phyloP scores from a whole-genome alignment of 2,329 filamentous ascomycete genomes.

The Bimuria novae-zelandiae region DNA sequence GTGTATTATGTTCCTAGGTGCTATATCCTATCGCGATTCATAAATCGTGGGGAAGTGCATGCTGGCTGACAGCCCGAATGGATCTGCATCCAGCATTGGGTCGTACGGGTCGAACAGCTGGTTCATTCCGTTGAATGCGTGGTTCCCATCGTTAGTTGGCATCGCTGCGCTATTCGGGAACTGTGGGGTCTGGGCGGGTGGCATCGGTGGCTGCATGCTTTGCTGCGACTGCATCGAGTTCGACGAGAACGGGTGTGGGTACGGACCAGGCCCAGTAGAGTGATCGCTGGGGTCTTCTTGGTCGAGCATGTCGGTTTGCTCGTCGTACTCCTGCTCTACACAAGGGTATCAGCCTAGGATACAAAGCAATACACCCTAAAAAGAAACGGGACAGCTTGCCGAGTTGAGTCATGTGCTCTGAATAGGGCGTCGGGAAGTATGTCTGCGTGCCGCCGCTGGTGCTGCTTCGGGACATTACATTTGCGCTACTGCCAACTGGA shows the following conservation, averaged over 20 bases:
- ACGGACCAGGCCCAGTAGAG: slow-evolving; percentile 69
- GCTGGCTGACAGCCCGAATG: slow-evolving; percentile 88
- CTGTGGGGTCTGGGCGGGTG: slow-evolving; percentile 41
- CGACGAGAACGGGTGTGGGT: slow-evolving; percentile 60
- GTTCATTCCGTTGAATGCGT: slow-evolving; percentile 52
- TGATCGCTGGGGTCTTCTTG: slow-evolving; percentile 71
- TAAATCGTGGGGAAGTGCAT: slow-evolving; percentile 92
- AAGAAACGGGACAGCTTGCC: slow-evolving; percentile 73
- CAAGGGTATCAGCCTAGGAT: slow-evolving; percentile 70
- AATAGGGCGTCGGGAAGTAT: slow-evolving; percentile 86
- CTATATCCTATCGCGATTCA: slow-evolving; percentile 45
- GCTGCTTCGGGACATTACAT: slow-evolving; percentile 43
- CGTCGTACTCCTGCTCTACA: slow-evolving; percentile 97
- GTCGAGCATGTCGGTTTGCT: slow-evolving; percentile 85
- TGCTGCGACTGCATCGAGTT: slow-evolving; percentile 46
- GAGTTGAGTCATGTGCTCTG: slow-evolving; percentile 93
- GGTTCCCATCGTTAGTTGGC: slow-evolving; percentile 38
- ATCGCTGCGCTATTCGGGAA: slow-evolving; percentile 40
- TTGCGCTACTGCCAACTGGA: slow-evolving; percentile 42
- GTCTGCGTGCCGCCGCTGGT: slow-evolving; percentile 47
- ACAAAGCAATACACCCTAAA: slow-evolving; percentile 62
- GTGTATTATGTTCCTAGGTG: background rate
- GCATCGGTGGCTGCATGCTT: slow-evolving; percentile 46
- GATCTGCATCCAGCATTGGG: slow-evolving; percentile 87
- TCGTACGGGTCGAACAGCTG: slow-evolving; percentile 74